Base-by-base conservation (phyloP, 495 filamentous ascomycete species). In the Clohesyomyces aquaticus region DNA sequence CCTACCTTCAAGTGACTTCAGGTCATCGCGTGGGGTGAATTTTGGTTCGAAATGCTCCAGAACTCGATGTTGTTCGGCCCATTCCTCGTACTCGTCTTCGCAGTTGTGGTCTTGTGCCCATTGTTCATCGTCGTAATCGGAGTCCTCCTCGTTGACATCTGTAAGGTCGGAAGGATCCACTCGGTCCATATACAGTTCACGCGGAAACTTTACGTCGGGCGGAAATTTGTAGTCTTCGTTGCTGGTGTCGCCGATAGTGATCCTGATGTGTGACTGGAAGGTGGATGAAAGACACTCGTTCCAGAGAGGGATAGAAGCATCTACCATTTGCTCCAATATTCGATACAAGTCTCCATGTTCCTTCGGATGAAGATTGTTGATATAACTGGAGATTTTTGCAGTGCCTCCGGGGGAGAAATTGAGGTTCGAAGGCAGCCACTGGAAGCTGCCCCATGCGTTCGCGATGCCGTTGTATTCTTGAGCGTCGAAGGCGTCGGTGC, bases 321-420 rank as follows among this genome's bases (percentile, higher is more conserved):
- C 75, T 46, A 81, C 76, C 1, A 76, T 38, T 6, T 76, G 65
- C 54, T 85, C 80, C n/a, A 80, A 75, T 22, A 76, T 43, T 2
- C 49, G 45, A 62, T 81, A 80, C n/a, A 78, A 52, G 1, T 72
- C 47, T 18, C 58, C 49, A 35, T 78, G 60, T 19, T 70, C 71
- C 12, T 57, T 46, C 0, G 80, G 82, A 57, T 80, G 82, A 35
- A 80, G 74, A 59, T 78, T 79, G 65, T 78, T 80, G 69, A 80
- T 80, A 66, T 81, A 85, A 59, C 68, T 77, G 4, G 68, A 66
- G 52, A 78, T 73, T 47, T 74, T 70, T 68, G 68, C 74, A 18
- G 47, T 63, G 8, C 67, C 67, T 11, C 74, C 73, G 11, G 62
- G 67, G 26, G 69, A 60, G 41, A 77, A 71, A n/a, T 58, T 19